A percentile compares a stretch with the other conserved stretches of the same genome.
Evolutionary conservation across 192 early-diverging fungal genomes (phyloP).

Genomic region (Backusella morwellensis): DNA sequence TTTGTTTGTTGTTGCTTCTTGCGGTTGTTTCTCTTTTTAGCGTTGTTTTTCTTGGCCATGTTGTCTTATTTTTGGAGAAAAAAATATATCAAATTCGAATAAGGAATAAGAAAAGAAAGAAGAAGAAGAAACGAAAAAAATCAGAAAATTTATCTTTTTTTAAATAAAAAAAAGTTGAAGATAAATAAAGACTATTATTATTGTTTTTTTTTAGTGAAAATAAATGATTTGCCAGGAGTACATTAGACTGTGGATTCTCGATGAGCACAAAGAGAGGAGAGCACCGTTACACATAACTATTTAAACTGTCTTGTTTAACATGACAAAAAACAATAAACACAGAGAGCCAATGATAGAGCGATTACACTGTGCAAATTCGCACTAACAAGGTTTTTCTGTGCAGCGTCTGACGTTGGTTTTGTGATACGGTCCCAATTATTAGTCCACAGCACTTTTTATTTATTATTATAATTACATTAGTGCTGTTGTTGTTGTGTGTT

Average conservation of each 20-base stretch:
- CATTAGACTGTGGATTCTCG: background rate
- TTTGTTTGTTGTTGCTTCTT: slow-evolving; percentile 4
- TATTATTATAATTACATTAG: background rate
- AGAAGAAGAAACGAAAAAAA: background rate
- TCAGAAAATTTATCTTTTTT: background rate
- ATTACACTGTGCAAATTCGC: background rate
- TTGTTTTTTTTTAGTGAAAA: background rate
- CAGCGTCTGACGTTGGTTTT: background rate
- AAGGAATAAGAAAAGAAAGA: background rate
- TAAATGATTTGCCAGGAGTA: slow-evolving; percentile 6
- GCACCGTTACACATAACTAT: background rate
- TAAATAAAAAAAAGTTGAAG: background rate
- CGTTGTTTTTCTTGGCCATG: slow-evolving; percentile 6
- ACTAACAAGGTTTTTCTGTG: slow-evolving; percentile 2
- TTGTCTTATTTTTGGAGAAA: background rate
- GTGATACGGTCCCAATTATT: slow-evolving; percentile 5
- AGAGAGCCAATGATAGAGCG: background rate
- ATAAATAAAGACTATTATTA: background rate
- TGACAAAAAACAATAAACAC: slow-evolving; percentile 4
- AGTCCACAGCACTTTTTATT: background rate
- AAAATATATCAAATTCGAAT: background rate
- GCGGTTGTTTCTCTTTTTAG: background rate
- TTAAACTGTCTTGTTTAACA: slow-evolving; percentile 8
- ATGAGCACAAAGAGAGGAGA: slow-evolving; percentile 4
- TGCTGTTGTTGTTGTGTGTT: background rate